phyloP scores from a whole-genome alignment of 202 grass and related monocot species.

The Sporobolus alterniflorus region DNA sequence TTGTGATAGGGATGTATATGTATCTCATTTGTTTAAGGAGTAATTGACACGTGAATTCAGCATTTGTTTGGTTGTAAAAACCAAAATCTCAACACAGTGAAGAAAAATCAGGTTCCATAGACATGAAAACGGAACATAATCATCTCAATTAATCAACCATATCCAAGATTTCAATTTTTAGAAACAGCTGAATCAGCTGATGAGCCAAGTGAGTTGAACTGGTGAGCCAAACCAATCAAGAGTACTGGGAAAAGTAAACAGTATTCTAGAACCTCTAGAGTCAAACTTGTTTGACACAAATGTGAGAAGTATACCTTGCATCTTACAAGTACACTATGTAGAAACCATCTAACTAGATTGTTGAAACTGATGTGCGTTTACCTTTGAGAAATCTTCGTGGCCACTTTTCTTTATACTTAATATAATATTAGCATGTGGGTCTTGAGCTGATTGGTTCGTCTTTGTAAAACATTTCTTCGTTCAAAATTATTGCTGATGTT shows the following conservation, averaged over 20 bases:
- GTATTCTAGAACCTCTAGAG: too few relatives aligned
- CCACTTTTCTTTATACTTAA: neutral
- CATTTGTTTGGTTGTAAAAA: neutral
- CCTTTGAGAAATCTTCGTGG: neutral
- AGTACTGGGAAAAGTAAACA: neutral
- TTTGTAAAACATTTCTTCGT: neutral
- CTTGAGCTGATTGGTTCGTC: neutral
- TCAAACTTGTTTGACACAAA: too few relatives aligned
- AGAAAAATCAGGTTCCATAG: neutral
- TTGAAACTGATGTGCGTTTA: neutral
- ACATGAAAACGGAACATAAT: too few relatives aligned
- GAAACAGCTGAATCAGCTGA: too few relatives aligned
- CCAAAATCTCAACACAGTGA: neutral
- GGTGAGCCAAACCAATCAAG: neutral
- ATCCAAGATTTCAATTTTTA: neutral
- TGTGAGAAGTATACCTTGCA: too few relatives aligned
- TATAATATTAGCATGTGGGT: neutral
- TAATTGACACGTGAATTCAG: neutral
- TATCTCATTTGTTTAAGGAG: neutral
- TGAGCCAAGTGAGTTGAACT: too few relatives aligned
- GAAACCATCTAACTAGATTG: neutral
- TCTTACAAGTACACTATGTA: too few relatives aligned
- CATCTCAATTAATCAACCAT: neutral
- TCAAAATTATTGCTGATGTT: neutral
- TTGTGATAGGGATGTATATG: neutral